A percentile compares a stretch with the other conserved stretches of the same genome.
Conservation (phyloP, 2,329 filamentous ascomycete species). For the Fusarium sp. region DNA sequence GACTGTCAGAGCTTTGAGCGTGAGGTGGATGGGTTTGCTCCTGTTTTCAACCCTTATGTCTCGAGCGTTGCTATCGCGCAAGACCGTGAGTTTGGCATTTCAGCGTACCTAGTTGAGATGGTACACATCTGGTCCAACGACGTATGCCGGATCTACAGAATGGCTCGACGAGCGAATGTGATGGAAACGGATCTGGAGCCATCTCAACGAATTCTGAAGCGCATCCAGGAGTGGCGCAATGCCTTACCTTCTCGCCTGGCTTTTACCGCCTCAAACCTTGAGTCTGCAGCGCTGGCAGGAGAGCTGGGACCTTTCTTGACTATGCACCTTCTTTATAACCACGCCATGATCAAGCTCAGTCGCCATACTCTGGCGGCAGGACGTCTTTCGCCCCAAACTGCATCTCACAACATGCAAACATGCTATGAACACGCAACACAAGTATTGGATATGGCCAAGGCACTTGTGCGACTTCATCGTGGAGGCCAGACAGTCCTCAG, state of each 20-base stretch:
- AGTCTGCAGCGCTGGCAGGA: slow-evolving; percentile 64
- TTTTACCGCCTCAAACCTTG: slow-evolving; percentile 68
- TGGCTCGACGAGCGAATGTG: slow-evolving; percentile 47
- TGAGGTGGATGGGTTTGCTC: slow-evolving; percentile 66
- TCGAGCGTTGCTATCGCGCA: slow-evolving; percentile 36
- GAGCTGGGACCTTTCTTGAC: slow-evolving; percentile 69
- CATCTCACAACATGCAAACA: slow-evolving; percentile 59
- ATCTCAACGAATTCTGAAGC: slow-evolving; percentile 61
- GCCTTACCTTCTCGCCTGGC: slow-evolving; percentile 66
- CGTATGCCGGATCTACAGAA: slow-evolving; percentile 66
- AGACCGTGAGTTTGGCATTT: slow-evolving; percentile 57
- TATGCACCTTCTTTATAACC: slow-evolving; percentile 75
- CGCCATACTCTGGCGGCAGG: slow-evolving; percentile 63
- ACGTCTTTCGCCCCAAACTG: slow-evolving; percentile 54
- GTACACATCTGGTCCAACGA: slow-evolving; percentile 74
- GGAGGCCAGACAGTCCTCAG: slow-evolving; percentile 48
- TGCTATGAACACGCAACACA: slow-evolving; percentile 65
- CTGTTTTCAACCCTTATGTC: slow-evolving; percentile 68
- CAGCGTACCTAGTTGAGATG: slow-evolving; percentile 72
- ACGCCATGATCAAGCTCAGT: slow-evolving; percentile 72
- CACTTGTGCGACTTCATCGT: slow-evolving; percentile 53
- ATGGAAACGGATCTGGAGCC: slow-evolving; percentile 46
- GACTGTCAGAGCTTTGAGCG: slow-evolving; percentile 71
- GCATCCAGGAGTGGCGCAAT: slow-evolving; percentile 68
- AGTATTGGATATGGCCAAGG: slow-evolving; percentile 61